Base-by-base conservation (phyloP, 163 green algal species). In the Scenedesmus sp. region DNA sequence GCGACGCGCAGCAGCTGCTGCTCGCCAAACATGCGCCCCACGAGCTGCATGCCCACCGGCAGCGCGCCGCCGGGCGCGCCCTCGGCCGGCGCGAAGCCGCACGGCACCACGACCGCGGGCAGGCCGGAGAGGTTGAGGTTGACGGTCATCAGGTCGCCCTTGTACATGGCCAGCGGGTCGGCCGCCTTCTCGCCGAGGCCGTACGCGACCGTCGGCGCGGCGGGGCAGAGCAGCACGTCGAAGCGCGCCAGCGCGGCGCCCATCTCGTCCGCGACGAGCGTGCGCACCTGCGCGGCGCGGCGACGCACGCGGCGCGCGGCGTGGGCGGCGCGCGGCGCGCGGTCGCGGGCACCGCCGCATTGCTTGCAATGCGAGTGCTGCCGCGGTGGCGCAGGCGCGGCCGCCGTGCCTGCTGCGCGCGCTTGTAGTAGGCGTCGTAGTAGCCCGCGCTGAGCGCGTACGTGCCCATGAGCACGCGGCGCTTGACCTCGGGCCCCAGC, bases 391-490 rank as follows among this genome's bases (percentile, higher is more conserved):
- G n/a, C n/a, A n/a, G n/a, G n/a, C n/a, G n/a, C n/a, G n/a, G n/a
- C n/a, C 60, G 18, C 1, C 71, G 1, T 64, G 94, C 92, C 87
- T 96, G 92, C 86, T 98, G 94, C 0, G 96, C 95, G 0, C 89
- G 85, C 84, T 97, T 95, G 89, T 99, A 99, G 85, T 95, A 98
- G 1, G 94, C 97, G 73, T 98, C 95, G 63, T 95, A 96, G 83
- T 98, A 98, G 15, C 96, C 96, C 0, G 94, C 93, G 7, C 89
- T 96, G 26, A 99, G 89, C 0, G 95, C 93, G 84, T 99, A 99
- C 0, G 95, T 98, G 67, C 97, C 97, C 91, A 98, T 98, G 9
- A 99, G 85, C 70, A 99, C 98, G 60, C 97, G 91, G 20, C 96
- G 87, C 84, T 97, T 97, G 28, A 98, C 96, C 82, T 99, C 95